Evolutionary conservation across 176 grass and related monocot species (phyloP), one percentile per base, ranked within the genome.

Genomic region (Areca catechu): DNA sequence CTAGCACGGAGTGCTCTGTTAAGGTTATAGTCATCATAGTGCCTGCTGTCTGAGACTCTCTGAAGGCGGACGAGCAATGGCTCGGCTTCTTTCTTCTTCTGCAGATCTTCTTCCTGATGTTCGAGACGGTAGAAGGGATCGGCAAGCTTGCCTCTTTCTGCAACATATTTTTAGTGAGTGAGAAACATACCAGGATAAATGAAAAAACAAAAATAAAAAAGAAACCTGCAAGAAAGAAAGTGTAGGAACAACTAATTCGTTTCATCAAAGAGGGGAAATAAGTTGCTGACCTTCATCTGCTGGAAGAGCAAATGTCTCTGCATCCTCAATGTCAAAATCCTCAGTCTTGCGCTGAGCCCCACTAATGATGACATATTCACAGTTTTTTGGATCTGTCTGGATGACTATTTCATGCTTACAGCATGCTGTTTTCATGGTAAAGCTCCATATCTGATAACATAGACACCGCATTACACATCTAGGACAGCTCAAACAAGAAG

Each of bases 121-220:
- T 98, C 93, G 17, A 98, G 87, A 61, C 82, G 73, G 66, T 98
- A 92, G 79, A 98, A 92, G 34, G 93, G 93, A 75, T 98, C 93
- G 0, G 70, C 77, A 16, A 98, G 81, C 76, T 92, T 98, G 54
- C 89, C 93, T 77, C 76, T 79, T 72, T 98, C 93, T 96, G 78
- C 34, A 67, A n/a, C 57, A 61, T 75, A 3, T 27, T 59, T 57
- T 65, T 49, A n/a, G n/a, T n/a, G 3, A 61, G 63, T 56, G 66
- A 61, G 72, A 68, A 43, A 43, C 18, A 28, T 68, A 20, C 16
- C 20, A 20, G 4, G 15, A 57, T 10, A 24, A 57, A 22, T 15
- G 17, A 69, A 48, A 57, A 15, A 12, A 58, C 15, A 16, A 4
- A 22, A 14, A 5, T 20, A 4, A 2, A 14, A 15, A 54, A 43